phyloP scores from a whole-genome alignment of 2,329 filamentous ascomycete species.

The Ophiostoma perfectum region DNA sequence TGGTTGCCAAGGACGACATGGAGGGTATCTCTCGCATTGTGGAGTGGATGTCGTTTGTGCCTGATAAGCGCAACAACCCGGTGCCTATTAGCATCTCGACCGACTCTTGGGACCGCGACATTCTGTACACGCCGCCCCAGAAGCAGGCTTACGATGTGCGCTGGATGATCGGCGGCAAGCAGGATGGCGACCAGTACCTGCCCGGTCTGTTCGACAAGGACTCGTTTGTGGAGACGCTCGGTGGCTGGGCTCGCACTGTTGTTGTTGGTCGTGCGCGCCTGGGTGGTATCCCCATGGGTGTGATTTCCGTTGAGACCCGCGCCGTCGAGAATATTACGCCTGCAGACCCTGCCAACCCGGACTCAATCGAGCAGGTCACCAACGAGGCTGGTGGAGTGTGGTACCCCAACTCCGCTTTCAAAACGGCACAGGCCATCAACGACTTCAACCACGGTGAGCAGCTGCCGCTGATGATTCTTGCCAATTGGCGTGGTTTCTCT shows the following conservation, averaged over 20 bases:
- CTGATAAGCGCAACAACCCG: conserved; percentile 87
- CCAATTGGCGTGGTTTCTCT: conserved; percentile 99
- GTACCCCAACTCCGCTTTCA: conserved; percentile 99
- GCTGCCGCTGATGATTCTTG: conserved; percentile 95
- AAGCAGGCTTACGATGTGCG: conserved; percentile 89
- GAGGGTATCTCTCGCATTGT: conserved; percentile 97
- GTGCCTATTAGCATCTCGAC: conserved; percentile 84
- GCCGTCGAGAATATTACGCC: conserved; percentile 95
- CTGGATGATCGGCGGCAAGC: conserved; percentile 84
- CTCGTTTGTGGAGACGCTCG: conserved; percentile 94
- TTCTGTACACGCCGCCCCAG: conserved; percentile 73
- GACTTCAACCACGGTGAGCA: conserved; percentile 99
- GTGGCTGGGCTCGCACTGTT: conserved; percentile 94
- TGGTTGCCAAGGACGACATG: conserved; percentile 97
- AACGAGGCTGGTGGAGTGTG: conserved; percentile 98
- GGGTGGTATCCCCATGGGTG: conserved; percentile 95
- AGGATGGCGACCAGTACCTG: conserved; percentile 80
- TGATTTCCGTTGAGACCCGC: conserved; percentile 93
- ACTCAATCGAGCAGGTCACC: conserved; percentile 91
- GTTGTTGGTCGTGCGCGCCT: conserved; percentile 94
- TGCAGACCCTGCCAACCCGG: conserved; percentile 94
- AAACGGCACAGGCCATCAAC: conserved; percentile 96
- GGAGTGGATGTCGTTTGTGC: conserved; percentile 95
- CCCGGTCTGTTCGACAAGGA: conserved; percentile 92
- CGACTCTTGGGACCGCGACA: conserved; percentile 89